Conservation (phyloP, 2,329 filamentous ascomycete genomes). For the Pestalotiopsis sp. region DNA sequence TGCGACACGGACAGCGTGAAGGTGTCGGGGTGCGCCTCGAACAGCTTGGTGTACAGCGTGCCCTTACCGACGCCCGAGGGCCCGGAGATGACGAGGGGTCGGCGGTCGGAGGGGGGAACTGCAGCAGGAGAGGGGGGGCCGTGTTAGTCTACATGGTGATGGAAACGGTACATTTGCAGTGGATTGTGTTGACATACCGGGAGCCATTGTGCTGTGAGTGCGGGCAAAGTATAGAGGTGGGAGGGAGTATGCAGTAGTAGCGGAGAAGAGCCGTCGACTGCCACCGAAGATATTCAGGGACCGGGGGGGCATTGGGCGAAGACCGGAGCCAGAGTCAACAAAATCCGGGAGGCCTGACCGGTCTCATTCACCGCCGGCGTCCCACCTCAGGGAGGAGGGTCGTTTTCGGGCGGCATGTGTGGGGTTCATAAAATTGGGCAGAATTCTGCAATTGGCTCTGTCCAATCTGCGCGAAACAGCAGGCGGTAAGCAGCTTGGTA, state of each 20-base stretch:
- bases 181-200: slow-evolving; percentile 21
- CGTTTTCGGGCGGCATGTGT: not conserved
- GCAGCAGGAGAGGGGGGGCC: not conserved
- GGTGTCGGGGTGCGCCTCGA: slow-evolving; percentile 52
- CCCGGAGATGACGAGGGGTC: slow-evolving; percentile 76
- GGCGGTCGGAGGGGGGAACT: slow-evolving; percentile 42
- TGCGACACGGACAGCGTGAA: slow-evolving; percentile 64
- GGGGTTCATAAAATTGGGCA: not conserved
- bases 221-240: slow-evolving; percentile 14
- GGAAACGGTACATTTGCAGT: no score
- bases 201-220: slow-evolving; percentile 27
- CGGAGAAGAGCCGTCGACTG: not conserved
- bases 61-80: slow-evolving; percentile 81
- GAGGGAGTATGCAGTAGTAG: slow-evolving; percentile 4
- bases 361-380: not conserved
- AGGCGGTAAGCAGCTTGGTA: not conserved
- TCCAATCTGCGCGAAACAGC: not conserved
- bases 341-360: slow-evolving; percentile 3
- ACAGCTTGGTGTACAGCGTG: slow-evolving; percentile 73
- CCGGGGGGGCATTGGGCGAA: slow-evolving; percentile 8
- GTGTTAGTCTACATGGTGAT: not conserved
- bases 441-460: not conserved
- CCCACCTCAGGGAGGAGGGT: not conserved
- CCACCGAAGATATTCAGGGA: not conserved
- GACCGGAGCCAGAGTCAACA: not conserved